These are phyloP conservation scores for Crassisporium funariophilum DNA, from an alignment of 768 basidiomycete genomes.

Conservation along the genomic window DNA sequence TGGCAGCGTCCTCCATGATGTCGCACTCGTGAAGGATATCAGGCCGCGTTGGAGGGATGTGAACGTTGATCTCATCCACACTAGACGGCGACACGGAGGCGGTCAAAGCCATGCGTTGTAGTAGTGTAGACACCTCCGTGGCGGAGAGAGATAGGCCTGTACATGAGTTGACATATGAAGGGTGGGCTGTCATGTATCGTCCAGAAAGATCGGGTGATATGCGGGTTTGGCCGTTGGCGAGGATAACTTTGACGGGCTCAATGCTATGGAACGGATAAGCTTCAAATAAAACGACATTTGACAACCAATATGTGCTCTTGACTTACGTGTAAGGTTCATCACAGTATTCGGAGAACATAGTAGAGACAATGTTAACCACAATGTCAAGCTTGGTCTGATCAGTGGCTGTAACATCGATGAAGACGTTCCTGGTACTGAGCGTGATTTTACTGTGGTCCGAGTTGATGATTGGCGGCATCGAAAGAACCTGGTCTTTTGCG, in stretches of 20 bases:
- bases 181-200: constrained; percentile 69
- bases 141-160: constrained; percentile 79
- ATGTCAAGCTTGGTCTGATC: constrained; percentile 96
- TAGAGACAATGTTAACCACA: constrained; percentile 90
- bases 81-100: constrained; percentile 54
- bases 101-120: constrained; percentile 82
- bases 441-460: constrained; percentile 98
- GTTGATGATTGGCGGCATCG: constrained; percentile 99
- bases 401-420: constrained; percentile 96
- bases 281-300: constrained; percentile 4
- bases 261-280: constrained; percentile 52
- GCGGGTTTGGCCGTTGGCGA: constrained; percentile 72
- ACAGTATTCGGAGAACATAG: constrained; percentile 99
- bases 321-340: constrained; percentile 88
- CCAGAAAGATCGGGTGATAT: constrained; percentile 84
- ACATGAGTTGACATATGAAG: constrained; percentile 95
- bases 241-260: constrained; percentile 87
- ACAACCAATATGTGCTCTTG: neutral
- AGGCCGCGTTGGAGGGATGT: constrained; percentile 92
- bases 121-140: constrained; percentile 66
- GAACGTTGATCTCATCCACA: constrained; percentile 70
- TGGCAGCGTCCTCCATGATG: constrained; percentile 96
- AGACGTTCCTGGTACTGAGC: constrained; percentile 89
- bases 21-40: constrained; percentile 99
- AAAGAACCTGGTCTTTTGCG: constrained; percentile 80